Evolutionary conservation across 768 basidiomycete genomes (phyloP), one percentile per base, ranked within the genome.

Genomic region (Coprinopsis marcescibilis): DNA sequence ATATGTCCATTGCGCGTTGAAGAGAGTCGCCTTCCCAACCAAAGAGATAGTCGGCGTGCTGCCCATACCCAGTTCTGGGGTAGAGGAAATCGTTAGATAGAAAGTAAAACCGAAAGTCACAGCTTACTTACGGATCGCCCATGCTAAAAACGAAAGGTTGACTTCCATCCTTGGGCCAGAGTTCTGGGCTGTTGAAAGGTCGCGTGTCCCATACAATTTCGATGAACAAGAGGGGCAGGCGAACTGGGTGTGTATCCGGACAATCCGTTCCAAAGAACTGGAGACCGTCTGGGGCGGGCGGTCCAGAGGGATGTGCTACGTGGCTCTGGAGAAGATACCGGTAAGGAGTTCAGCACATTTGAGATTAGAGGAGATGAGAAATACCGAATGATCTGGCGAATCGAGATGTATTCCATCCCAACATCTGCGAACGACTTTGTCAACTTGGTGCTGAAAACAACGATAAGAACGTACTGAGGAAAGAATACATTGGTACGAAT

Each of bases 141-240:
- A 54, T 54, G 26, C 50, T 51, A 23, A 51, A 51, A 14, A 52
- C 42, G 42, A 52, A 48, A 2, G 51, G 51, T 43, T 52, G 51
- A 13, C 15, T 35, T 3, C 51, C 51, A 32, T 52, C 51, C 27
- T 43, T 24, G n/a, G 48, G 41, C 48, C 48, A 49, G 3, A 49
- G 19, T 17, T 19, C 23, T 1, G 34, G 45, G 24, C 43, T 46
- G 46, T 51, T 52, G 38, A 52, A 52, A 3, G 46, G 42, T 3
- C 51, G 46, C 1, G 51, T 52, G 37, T 52, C 51, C 51, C 51
- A 52, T 15, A 52, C 46, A 19, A 48, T 52, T 21, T 52, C 51
- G 33, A 52, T 44, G 42, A 52, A 52, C 12, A 52, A 29, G 10
- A 52, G 26, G n/a, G 51, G 51, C 7, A 49, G 32, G 14, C 42